Evolutionary conservation across 306 rosid genomes (phyloP).

Genomic region (Trifolium subterraneum): DNA sequence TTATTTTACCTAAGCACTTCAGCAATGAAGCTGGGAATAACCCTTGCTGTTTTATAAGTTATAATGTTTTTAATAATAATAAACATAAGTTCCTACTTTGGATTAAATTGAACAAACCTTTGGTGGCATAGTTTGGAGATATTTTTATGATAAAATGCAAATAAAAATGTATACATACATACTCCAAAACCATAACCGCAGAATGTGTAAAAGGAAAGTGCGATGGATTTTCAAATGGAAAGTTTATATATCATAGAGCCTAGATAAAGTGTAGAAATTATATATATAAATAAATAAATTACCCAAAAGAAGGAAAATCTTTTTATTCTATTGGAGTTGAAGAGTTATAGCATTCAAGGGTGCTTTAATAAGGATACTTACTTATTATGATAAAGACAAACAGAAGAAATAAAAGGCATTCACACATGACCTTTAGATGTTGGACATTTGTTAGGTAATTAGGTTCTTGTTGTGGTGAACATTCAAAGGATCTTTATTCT

Average conservation of each 20-base stretch:
- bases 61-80: too few species aligned
- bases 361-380: conserved; percentile 33
- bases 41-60: neutral
- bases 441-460: conserved; percentile 26
- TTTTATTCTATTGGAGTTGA: conserved; percentile 30
- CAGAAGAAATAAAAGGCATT: conserved; percentile 38
- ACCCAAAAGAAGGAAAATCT: conserved; percentile 28
- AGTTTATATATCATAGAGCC: conserved; percentile 1
- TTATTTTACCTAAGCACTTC: neutral
- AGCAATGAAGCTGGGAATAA: neutral
- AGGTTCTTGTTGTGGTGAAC: conserved; percentile 34
- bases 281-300: conserved; percentile 4
- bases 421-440: conserved; percentile 34
- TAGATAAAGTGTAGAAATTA: conserved; percentile 9
- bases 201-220: too few species aligned
- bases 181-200: too few species aligned
- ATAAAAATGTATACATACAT: neutral
- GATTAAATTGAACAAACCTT: neutral
- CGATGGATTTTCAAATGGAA: too few species aligned
- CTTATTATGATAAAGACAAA: conserved; percentile 33
- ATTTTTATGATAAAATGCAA: neutral
- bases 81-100: too few species aligned
- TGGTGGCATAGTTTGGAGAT: neutral
- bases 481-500: conserved; percentile 31
- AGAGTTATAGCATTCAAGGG: conserved; percentile 25